Evolutionary conservation across 2,329 filamentous ascomycete genomes (phyloP), one percentile per base, ranked within the genome.

Genomic region (Penicillium sp.): DNA sequence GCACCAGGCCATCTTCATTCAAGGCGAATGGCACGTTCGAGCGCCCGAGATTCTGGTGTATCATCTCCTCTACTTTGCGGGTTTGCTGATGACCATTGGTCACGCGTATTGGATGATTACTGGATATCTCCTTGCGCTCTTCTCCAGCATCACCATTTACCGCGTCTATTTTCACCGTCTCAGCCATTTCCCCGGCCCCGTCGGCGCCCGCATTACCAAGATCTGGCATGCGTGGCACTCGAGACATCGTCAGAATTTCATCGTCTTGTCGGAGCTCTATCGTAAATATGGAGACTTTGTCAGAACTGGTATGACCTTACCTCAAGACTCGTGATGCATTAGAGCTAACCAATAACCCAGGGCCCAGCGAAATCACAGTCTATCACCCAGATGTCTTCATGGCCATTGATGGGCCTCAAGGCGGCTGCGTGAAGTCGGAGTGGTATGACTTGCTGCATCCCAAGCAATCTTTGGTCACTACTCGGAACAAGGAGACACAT

Each of bases 101-200:
- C 24, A 22, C 2, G 57, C 50, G 37, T 33, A n/a, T 18, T 53
- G 33, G 41, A 33, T 61, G 11, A 55, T 62, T 31, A 1, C 19
- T 6, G 56, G 51, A n/a, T 62, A 62, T 35, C 50, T 64, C n/a
- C 2, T 57, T 2, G 27, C 47, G 0, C 44, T 66, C 2, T 58
- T 62, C n/a, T 56, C 54, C 13, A 79, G 76, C 59, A 77, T 79
- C 18, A 24, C 70, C 7, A 55, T 75, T n/a, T 77, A 81, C 64
- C 71, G 78, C 16, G 56, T 69, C 2, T 72, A 76, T 55, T 78
- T 78, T 59, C 78, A 79, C 54, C 74, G 73, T 3, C 66, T 79
- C 11, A 69, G 64, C n/a, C 54, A 70, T 61, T 78, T 79, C 40
- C 71, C 70, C 1, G 77, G 78, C 0, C 78, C 78, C 1, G 71